Conservation (phyloP, 805 yeast genomes). For the Hanseniaspora pseudoguilliermondii region DNA sequence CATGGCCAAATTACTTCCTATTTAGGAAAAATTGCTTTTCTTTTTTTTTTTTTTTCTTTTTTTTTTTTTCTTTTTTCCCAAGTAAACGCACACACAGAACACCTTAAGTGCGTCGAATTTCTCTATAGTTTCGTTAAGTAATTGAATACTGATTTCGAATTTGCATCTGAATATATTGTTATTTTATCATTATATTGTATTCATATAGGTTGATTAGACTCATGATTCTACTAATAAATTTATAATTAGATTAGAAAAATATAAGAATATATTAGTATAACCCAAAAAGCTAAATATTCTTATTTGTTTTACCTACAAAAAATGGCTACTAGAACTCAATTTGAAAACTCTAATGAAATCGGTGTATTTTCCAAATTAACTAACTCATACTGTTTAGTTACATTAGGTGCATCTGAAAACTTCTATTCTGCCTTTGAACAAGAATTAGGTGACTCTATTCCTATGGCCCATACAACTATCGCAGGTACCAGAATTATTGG, state of each 20-base stretch:
- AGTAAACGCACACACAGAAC: background rate
- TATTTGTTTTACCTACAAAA: slow-evolving; percentile 6
- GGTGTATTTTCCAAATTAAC: slow-evolving; percentile 93
- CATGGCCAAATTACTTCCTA: background rate
- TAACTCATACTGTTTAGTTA: slow-evolving; percentile 89
- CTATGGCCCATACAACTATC: slow-evolving; percentile 92
- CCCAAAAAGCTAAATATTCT: background rate
- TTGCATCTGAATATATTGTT: too few species aligned
- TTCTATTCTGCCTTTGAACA: slow-evolving; percentile 93
- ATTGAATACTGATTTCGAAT: too few species aligned
- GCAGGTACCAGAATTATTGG: slow-evolving; percentile 98
- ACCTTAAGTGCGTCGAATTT: background rate
- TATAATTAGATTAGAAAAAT: background rate
- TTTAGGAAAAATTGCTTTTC: background rate
- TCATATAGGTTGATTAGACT: background rate
- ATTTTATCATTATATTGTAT: background rate
- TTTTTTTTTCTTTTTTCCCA: background rate
- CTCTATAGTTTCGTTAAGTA: too few species aligned
- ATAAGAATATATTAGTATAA: background rate
- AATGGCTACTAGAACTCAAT: slow-evolving; percentile 64
- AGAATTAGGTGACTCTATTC: slow-evolving; percentile 90
- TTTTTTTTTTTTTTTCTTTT: background rate
- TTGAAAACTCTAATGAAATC: slow-evolving; percentile 78
- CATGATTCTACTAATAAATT: background rate
- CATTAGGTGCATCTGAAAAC: slow-evolving; percentile 88